These are phyloP conservation scores for Tylopilus sp. DNA, from an alignment of 1,284 basidiomycete species.

Conservation along the genomic window DNA sequence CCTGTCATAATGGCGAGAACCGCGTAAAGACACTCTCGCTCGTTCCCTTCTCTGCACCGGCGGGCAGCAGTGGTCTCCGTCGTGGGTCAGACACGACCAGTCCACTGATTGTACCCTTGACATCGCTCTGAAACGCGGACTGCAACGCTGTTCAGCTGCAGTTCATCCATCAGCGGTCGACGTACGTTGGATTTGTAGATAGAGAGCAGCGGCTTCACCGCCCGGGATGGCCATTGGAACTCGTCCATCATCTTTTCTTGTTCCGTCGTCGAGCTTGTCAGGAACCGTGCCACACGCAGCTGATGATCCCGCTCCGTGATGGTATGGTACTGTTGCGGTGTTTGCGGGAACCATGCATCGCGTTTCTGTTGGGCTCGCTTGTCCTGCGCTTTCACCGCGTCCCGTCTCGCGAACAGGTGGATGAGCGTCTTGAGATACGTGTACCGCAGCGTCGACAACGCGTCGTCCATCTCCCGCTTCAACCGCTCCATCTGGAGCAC, in stretches of 20 bases:
- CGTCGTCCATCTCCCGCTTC: conserved; percentile 35
- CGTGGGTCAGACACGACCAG: conserved; percentile 22
- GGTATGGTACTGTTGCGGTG: conserved; percentile 43
- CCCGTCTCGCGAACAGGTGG: conserved; percentile 33
- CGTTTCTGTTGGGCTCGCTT: conserved; percentile 35
- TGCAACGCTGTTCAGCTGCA: conserved; percentile 3
- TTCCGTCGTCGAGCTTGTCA: conserved; percentile 36
- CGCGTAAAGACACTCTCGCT: conserved; percentile 7
- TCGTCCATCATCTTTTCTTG: conserved; percentile 49
- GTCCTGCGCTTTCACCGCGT: conserved; percentile 31
- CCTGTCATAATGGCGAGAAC: conserved; percentile 20
- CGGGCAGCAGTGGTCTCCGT: conserved; percentile 2
- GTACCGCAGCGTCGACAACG: conserved; percentile 41
- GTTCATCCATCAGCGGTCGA: background rate
- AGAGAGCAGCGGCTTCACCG: conserved; percentile 40
- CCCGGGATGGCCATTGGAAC: conserved; percentile 51
- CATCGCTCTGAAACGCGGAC: conserved; percentile 21
- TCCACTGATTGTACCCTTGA: conserved; percentile 16
- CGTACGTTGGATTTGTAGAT: conserved; percentile 43
- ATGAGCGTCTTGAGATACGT: conserved; percentile 39
- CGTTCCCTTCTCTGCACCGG: background rate
- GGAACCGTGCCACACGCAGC: conserved; percentile 50
- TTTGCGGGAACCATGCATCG: conserved; percentile 49
- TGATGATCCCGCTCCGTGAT: conserved; percentile 44
- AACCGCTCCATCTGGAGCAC: conserved; percentile 21